These are phyloP conservation scores for Hansenula lynferdii DNA, from an alignment of 1,139 yeast genomes.

Conservation along the genomic window DNA sequence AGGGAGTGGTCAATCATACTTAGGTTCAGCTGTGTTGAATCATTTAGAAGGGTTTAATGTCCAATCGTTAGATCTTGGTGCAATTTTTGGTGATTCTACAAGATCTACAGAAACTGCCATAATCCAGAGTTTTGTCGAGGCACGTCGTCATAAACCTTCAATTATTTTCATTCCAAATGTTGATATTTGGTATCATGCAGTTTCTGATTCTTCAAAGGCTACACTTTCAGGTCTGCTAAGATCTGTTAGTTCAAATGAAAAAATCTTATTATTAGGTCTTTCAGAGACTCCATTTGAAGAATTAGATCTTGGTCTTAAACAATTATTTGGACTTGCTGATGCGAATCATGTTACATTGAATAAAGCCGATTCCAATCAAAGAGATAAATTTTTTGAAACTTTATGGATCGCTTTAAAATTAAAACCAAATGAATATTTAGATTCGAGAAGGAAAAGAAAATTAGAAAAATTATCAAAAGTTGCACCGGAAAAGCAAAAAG, in stretches of 20 bases:
- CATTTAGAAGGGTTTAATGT: constrained; percentile 87
- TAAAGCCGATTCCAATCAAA: constrained; percentile 39
- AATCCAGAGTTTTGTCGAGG: constrained; percentile 84
- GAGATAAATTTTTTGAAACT: constrained; percentile 51
- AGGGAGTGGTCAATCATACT: constrained; percentile 89
- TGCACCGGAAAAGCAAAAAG: constrained; percentile 8
- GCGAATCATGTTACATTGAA: constrained; percentile 43
- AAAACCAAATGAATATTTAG: constrained; percentile 55
- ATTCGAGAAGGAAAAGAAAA: constrained; percentile 31
- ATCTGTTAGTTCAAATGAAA: constrained; percentile 66
- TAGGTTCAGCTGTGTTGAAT: constrained; percentile 79
- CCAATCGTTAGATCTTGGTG: constrained; percentile 79
- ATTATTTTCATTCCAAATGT: constrained; percentile 80
- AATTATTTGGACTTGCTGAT: constrained; percentile 50
- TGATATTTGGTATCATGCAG: constrained; percentile 69
- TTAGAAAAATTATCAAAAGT: constrained; percentile 18
- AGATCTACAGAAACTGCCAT: constrained; percentile 81
- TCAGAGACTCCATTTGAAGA: constrained; percentile 40
- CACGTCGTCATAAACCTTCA: constrained; percentile 86
- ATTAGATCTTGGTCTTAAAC: constrained; percentile 31
- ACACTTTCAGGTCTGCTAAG: constrained; percentile 69
- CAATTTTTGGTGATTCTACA: constrained; percentile 74
- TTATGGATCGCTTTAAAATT: constrained; percentile 53
- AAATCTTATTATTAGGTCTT: constrained; percentile 71
- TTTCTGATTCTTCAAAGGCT: constrained; percentile 65